Evolutionary conservation across 2,329 filamentous ascomycete genomes (phyloP).

Genomic region (Cordyceps fumosorosea): DNA sequence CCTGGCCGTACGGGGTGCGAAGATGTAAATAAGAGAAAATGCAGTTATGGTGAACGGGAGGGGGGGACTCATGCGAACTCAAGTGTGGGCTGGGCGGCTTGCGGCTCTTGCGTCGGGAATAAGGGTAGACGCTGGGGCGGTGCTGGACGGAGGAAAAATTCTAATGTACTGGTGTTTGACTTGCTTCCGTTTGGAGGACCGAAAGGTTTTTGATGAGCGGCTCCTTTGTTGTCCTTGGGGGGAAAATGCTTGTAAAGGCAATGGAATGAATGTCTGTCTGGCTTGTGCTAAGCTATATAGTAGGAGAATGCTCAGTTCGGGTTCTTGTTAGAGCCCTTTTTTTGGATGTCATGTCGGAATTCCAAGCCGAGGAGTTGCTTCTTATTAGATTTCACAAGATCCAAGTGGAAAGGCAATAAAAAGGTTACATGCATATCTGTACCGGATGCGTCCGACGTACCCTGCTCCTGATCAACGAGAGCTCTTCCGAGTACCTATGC

Average conservation of each 20-base stretch:
- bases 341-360: background rate
- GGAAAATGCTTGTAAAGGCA: background rate
- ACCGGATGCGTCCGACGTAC: too few relatives aligned
- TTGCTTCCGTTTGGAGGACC: background rate
- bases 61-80: background rate
- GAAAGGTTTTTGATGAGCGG: background rate
- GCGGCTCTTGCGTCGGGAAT: background rate
- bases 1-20: slow-evolving; percentile 55
- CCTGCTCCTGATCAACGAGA: too few relatives aligned
- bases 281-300: background rate
- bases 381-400: background rate
- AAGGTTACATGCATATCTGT: too few relatives aligned
- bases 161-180: background rate
- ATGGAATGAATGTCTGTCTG: background rate
- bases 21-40: slow-evolving; percentile 17
- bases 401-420: too few relatives aligned
- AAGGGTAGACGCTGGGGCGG: background rate
- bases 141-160: background rate
- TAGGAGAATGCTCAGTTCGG: background rate
- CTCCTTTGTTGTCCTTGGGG: background rate
- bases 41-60: background rate
- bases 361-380: background rate
- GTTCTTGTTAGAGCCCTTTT: background rate
- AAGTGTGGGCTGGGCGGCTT: background rate
- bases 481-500: too few relatives aligned